Evolutionary conservation across 202 grass and related monocot genomes (phyloP), one percentile per base, ranked within the genome.

Genomic region (Carex arenaria): DNA sequence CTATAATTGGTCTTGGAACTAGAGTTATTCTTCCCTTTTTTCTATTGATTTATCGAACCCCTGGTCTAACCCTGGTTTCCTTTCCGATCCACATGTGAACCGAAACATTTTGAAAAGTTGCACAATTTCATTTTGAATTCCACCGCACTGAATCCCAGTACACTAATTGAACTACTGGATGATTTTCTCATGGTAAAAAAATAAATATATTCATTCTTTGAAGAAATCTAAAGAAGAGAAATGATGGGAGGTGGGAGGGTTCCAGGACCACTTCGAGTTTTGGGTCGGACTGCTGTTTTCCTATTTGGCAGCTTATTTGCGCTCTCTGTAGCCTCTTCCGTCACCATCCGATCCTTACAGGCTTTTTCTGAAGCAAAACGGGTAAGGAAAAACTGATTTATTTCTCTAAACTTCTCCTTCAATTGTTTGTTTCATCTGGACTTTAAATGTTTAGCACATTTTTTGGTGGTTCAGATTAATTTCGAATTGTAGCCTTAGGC

Each of bases 321-420:
- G 31, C 66, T 95, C 28, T 86, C 96, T 4, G 30, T 80, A 4
- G 86, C 74, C 53, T 93, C 95, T 55, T 89, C 89, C 38, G 51
- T 85, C 15, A 83, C 89, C 64, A 86, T 99, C 23, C 87, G 85
- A 70, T 93, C 93, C 59, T 84, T 95, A 60, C 91, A 88, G 72
- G 86, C 76, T 43, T 73, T 93, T 81, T 87, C 86, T 61, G 93
- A 93, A 82, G 78, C 91, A 66, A 94, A 95, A 77, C 87, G 90
- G 88, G 96, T 95, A 57, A 43, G 65, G 17, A 5, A 30, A 18
- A 77, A 2, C 32, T 55, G 1, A 4, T 31, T 18, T 34, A 5
- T 75, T 74, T 76, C 14, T 54, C 71, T 54, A 7, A 32, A 54
- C 51, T 15, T 3, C 31, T 22, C 71, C 45, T 18, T n/a, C 7